phyloP scores from a whole-genome alignment of 2,329 filamentous ascomycete species.

The Pseudogymnoascus sp. region DNA sequence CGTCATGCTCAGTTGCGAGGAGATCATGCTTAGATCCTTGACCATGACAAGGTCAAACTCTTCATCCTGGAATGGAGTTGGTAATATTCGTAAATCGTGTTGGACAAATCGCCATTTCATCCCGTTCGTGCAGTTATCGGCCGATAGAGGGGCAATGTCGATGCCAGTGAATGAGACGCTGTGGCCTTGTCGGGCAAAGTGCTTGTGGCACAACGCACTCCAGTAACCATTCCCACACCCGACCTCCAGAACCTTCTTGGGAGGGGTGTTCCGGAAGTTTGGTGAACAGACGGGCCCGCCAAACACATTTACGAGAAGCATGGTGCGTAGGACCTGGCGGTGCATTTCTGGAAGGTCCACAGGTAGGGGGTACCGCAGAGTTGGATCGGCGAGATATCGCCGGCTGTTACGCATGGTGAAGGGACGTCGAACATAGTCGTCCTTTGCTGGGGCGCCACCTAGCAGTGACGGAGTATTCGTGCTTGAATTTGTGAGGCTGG shows the following conservation, averaged over 20 bases:
- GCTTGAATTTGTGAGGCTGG: slow-evolving; percentile 5
- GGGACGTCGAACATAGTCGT: slow-evolving; percentile 32
- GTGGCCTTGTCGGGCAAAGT: slow-evolving; percentile 61
- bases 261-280: slow-evolving; percentile 55
- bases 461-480: slow-evolving; percentile 6
- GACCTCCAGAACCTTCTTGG: slow-evolving; percentile 71
- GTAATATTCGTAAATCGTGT: slow-evolving; percentile 68
- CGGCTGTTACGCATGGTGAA: slow-evolving; percentile 70
- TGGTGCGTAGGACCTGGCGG: slow-evolving; percentile 74
- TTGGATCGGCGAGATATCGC: slow-evolving; percentile 68
- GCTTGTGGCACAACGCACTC: slow-evolving; percentile 80
- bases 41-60: slow-evolving; percentile 85
- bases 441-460: background rate
- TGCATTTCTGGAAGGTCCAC: slow-evolving; percentile 82
- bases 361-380: slow-evolving; percentile 72
- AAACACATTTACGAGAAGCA: slow-evolving; percentile 73
- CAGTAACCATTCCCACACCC: slow-evolving; percentile 84
- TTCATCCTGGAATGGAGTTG: slow-evolving; percentile 68
- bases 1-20: slow-evolving; percentile 49
- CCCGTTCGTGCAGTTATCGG: slow-evolving; percentile 54
- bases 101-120: slow-evolving; percentile 85
- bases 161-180: slow-evolving; percentile 71
- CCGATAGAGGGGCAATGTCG: slow-evolving; percentile 67
- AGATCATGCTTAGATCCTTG: slow-evolving; percentile 67
- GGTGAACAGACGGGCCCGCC: slow-evolving; percentile 71